Percentiles rank a stretch among this genome's conserved stretches.
These are phyloP conservation scores for Nepenthes alata DNA, from an alignment of 179 eudicot species.

Conservation along the genomic window DNA sequence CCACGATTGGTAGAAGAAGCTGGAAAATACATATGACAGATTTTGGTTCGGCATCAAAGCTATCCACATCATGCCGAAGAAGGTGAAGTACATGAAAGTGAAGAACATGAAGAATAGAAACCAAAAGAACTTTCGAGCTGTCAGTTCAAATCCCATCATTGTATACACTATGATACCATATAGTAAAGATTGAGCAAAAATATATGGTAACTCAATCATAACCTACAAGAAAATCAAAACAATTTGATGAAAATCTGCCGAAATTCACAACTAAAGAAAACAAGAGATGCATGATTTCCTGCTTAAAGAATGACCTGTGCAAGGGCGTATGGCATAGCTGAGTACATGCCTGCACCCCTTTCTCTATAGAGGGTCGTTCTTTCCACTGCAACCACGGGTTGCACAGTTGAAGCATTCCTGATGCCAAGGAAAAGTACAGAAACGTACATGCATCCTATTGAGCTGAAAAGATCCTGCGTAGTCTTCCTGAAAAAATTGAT, in stretches of 20 bases:
- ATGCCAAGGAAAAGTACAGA: constrained; percentile 17
- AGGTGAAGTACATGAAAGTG: constrained; percentile 34
- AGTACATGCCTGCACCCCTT: constrained; percentile 31
- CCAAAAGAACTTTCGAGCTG: constrained; percentile 30
- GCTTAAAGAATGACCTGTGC: constrained; percentile 8
- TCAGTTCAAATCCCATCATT: constrained; percentile 41
- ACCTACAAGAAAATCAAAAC: constrained; percentile 6
- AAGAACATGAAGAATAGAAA: constrained; percentile 29
- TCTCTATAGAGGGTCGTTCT: constrained; percentile 28
- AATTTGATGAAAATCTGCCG: background rate
- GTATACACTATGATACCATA: constrained; percentile 27
- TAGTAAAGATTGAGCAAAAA: constrained; percentile 16
- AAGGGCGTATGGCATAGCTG: constrained; percentile 25
- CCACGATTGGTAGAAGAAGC: constrained; percentile 17
- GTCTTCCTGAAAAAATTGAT: constrained; percentile 8
- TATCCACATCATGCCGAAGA: constrained; percentile 39
- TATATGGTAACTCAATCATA: constrained; percentile 26
- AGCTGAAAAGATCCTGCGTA: constrained; percentile 17
- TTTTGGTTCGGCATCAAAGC: constrained; percentile 30
- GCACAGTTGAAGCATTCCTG: constrained; percentile 16
- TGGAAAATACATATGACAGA: constrained; percentile 16
- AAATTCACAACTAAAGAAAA: no score
- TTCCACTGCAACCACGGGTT: constrained; percentile 25
- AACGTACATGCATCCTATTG: constrained; percentile 21
- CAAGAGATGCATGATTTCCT: background rate